Evolutionary conservation across 2,329 filamentous ascomycete species (phyloP), one percentile per base, ranked within the genome.

Genomic region (Emmonsia crescens): DNA sequence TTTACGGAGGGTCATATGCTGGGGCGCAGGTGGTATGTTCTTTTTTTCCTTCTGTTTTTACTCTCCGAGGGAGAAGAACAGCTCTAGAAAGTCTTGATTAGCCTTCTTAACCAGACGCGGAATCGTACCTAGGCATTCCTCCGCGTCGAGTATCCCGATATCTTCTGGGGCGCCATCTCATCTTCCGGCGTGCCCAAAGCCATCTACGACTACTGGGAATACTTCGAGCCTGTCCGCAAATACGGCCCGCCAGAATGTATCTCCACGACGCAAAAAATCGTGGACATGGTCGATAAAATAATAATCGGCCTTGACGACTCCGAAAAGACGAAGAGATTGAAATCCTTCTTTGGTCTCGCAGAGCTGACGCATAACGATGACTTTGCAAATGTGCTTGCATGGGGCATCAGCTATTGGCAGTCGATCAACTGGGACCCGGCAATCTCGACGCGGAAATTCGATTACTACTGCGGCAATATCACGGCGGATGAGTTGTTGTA

Each of bases 1-100:
- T 85, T 0, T 96, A 95, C 64, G 91, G 91, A 1, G 90, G 90
- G 0, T 91, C 88, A 0, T 96, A 96, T 69, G 89, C 90, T 0
- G 91, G 91, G 2, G 87, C 86, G 0, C 88, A 92, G 66, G 88
- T 85, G 10, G 63, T 66, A 62, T 56, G 63, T 64, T 49, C 24
- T 9, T 16, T 10, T 29, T 24, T 24, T 4, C 40, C 16, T 42
- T 14, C 5, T 42, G 5, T 46, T 9, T 46, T 46, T 46, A n/a
- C 42, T 21, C n/a, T 46, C 21, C 24, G n/a, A 24, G 44, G 44
- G n/a, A 3, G 44, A 46, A n/a, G n/a, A 10, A 9, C 12, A 10
- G n/a, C n/a, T 8, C n/a, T 44, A 3, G n/a, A 46, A 2, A 12
- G 19, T 46, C 24, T 24, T 4, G 21, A 9, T 6, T 21, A 10